Evolutionary conservation across 2,329 filamentous ascomycete genomes (phyloP).

Genomic region (Exophiala sp.): DNA sequence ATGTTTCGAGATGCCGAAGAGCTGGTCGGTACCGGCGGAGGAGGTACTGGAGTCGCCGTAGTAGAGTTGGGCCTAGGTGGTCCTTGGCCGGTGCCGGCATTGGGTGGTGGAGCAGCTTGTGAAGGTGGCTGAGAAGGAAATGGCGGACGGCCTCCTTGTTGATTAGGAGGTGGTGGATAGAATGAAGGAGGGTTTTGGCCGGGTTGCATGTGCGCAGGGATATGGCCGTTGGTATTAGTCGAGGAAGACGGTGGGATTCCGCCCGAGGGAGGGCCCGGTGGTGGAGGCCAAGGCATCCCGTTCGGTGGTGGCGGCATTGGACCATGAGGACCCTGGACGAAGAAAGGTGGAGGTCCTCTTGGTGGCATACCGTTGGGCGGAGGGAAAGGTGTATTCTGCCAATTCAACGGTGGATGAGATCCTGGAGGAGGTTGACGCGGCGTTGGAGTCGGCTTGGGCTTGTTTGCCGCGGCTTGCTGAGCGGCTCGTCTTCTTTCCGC

Average conservation of each 20-base stretch:
- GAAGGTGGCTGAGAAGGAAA: slow-evolving; percentile 11
- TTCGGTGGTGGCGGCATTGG: slow-evolving; percentile 25
- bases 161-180: slow-evolving; percentile 13
- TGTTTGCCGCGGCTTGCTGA: slow-evolving; percentile 20
- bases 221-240: slow-evolving; percentile 7
- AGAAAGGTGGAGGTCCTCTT: slow-evolving; percentile 20
- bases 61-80: slow-evolving; percentile 14
- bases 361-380: slow-evolving; percentile 23
- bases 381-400: slow-evolving; percentile 25
- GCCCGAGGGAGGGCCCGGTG: slow-evolving; percentile 11
- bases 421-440: slow-evolving; percentile 22
- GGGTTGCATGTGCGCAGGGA: slow-evolving; percentile 3
- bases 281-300: slow-evolving; percentile 23
- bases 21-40: slow-evolving; percentile 10
- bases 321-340: slow-evolving; percentile 21
- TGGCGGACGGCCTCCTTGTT: slow-evolving; percentile 7
- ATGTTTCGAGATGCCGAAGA: slow-evolving; percentile 24
- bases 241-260: slow-evolving; percentile 10
- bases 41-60: slow-evolving; percentile 7
- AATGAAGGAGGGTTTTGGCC: slow-evolving; percentile 12
- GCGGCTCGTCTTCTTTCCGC: slow-evolving; percentile 24
- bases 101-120: slow-evolving; percentile 7
- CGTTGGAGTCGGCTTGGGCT: slow-evolving; percentile 23
- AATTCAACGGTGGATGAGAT: slow-evolving; percentile 20
- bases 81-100: slow-evolving; percentile 11